A percentile compares a stretch with the other conserved stretches of the same genome.
Conservation (phyloP, 2,329 filamentous ascomycete genomes). For the Thelonectria rubi region DNA sequence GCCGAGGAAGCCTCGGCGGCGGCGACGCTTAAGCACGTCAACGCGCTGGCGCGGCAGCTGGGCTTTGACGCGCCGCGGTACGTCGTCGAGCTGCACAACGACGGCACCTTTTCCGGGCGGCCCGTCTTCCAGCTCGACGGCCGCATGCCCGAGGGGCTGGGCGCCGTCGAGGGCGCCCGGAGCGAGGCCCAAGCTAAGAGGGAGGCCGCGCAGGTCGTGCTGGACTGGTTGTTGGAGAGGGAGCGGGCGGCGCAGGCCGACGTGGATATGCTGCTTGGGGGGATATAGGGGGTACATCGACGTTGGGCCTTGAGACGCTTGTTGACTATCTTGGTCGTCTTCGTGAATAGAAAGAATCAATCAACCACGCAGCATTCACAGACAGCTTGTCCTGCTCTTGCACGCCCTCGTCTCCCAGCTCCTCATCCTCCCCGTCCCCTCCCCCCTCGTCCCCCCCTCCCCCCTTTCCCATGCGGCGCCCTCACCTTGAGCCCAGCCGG, state of each 20-base stretch:
- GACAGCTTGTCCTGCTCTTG: no score
- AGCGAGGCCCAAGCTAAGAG: constrained; percentile 50
- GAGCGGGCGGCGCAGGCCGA: constrained; percentile 22
- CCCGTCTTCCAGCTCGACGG: constrained; percentile 46
- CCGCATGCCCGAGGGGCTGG: constrained; percentile 45
- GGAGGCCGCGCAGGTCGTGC: constrained; percentile 51
- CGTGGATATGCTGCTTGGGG: constrained; percentile 1
- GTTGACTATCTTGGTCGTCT: background rate
- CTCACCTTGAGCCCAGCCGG: constrained; percentile 65
- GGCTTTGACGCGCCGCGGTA: constrained; percentile 49
- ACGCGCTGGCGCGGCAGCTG: constrained; percentile 46
- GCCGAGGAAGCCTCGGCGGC: background rate
- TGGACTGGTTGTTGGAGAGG: constrained; percentile 48
- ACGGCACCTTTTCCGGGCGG: constrained; percentile 49
- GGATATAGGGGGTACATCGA: background rate
- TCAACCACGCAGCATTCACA: no score
- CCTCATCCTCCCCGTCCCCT: no score
- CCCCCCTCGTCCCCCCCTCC: constrained; percentile 52
- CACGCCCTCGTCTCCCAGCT: no score
- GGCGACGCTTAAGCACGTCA: constrained; percentile 40
- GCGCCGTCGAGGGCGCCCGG: constrained; percentile 46
- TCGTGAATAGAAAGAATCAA: background rate
- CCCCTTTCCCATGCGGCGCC: constrained; percentile 59
- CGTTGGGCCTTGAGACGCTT: background rate
- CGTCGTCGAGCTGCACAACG: constrained; percentile 29